A percentile compares a stretch with the other conserved stretches of the same genome.
Conservation (phyloP, 257 asterid species). For the Fraxinus cuspidata region DNA sequence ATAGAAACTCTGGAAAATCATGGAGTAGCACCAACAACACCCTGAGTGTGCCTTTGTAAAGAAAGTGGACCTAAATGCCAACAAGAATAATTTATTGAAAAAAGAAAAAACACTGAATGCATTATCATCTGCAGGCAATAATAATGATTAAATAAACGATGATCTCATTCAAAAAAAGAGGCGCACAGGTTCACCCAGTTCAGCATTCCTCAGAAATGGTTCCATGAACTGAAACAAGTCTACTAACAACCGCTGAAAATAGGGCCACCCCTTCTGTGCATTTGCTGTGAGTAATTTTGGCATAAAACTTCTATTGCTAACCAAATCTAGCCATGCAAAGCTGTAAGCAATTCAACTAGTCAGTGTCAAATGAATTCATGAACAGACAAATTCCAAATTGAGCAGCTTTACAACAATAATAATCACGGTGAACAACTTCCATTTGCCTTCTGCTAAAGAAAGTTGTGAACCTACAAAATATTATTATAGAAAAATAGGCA, state of each 20-base stretch:
- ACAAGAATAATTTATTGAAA: not conserved
- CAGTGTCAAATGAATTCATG: not conserved
- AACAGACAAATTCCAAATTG: not conserved
- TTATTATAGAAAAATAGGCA: not conserved
- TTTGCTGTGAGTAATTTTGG: slow-evolving; percentile 89
- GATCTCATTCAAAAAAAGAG: slow-evolving; percentile 8
- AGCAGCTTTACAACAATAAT: not conserved
- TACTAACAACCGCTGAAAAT: slow-evolving; percentile 80
- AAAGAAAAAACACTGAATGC: not conserved
- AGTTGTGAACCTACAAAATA: not conserved
- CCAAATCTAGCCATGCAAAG: slow-evolving; percentile 98
- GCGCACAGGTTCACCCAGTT: slow-evolving; percentile 88
- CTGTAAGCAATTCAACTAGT: slow-evolving; percentile 51
- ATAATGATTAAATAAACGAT: not conserved
- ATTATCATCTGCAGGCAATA: slow-evolving; percentile 11
- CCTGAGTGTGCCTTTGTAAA: slow-evolving; percentile 92
- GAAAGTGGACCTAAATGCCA: slow-evolving; percentile 63
- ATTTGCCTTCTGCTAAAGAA: not conserved
- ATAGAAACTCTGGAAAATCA: slow-evolving; percentile 97
- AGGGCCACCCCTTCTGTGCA: slow-evolving; percentile 96
- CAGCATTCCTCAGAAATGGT: slow-evolving; percentile 95
- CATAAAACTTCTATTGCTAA: slow-evolving; percentile 97
- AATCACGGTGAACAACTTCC: not conserved
- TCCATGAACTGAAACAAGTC: slow-evolving; percentile 96
- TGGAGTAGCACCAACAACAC: slow-evolving; percentile 95